Base-by-base conservation (phyloP, 1,284 basidiomycete species). In the Mycena citricolor region DNA sequence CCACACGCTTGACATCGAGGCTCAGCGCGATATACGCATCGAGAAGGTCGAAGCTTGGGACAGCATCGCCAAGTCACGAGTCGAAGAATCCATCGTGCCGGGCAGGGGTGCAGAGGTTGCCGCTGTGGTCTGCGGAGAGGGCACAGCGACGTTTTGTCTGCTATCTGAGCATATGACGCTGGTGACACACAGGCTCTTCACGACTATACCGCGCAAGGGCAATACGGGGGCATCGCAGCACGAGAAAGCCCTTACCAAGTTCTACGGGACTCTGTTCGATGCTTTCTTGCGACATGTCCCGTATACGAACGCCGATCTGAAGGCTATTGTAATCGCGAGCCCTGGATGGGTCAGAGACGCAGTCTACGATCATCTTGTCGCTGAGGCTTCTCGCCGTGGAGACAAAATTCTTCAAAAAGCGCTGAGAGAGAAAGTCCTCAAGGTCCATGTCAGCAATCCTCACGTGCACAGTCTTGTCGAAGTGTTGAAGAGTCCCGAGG, bases 131-230 rank as follows among this genome's bases (percentile, higher is more conserved):
- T 92, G 92, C 49, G 95, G 97, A 26, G 97, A 99, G 73, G 94
- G 95, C 13, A 86, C 82, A 4, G 97, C 97, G 1, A 87, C 90
- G 2, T 90, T 99, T 58, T 99, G 95, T 64, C 70, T 99, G 19
- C 73, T 99, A 17, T 97, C 93, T 0, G 86, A 97, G 57, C 93
- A 98, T 67, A 97, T 98, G 86, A 99, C 97, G 1, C 76, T 97
- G 20, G 85, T 99, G 29, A 71, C 92, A 7, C 93, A 98, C 63
- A 81, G 97, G 7, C 86, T 99, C 51, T 90, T 94, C 22, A 82
- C 94, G 0, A 73, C 89, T 1, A 86, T 99, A 44, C 95, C 97
- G 5, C 79, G 97, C 44, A 99, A 99, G 65, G 44, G 47, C 20
- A 79, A 86, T 2, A 82, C 86, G 8, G 82, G 85, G 5, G 83